Percentiles rank a stretch among this genome's conserved stretches.
Evolutionary conservation across 2,329 filamentous ascomycete species (phyloP).

Genomic region (Apiospora kogelbergensis): DNA sequence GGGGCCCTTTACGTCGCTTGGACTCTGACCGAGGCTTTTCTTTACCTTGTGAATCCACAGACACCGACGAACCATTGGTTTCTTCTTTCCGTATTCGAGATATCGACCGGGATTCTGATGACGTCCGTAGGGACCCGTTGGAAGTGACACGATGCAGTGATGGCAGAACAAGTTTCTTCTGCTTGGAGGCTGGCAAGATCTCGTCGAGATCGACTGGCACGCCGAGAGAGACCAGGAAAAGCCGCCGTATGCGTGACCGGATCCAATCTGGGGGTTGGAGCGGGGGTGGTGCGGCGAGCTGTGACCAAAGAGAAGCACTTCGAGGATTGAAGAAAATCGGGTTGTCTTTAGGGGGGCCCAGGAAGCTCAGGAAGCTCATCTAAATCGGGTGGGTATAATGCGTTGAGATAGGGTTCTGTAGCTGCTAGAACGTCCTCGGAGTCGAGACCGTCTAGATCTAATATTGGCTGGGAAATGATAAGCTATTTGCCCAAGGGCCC

Average conservation of each 20-base stretch:
- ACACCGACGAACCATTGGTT: slow-evolving; percentile 56
- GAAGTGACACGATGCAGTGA: slow-evolving; percentile 55
- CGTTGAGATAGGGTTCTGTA: slow-evolving; percentile 65
- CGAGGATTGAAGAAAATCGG: slow-evolving; percentile 81
- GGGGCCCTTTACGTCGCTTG: slow-evolving; percentile 55
- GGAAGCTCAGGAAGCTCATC: slow-evolving; percentile 51
- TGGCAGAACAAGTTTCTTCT: slow-evolving; percentile 94
- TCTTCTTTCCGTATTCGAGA: slow-evolving; percentile 48
- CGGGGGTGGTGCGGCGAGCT: slow-evolving; percentile 90
- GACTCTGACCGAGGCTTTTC: slow-evolving; percentile 37
- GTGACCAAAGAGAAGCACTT: slow-evolving; percentile 90
- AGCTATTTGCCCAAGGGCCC: slow-evolving; percentile 5
- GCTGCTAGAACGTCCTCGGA: slow-evolving; percentile 60
- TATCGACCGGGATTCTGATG: slow-evolving; percentile 51
- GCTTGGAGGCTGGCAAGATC: slow-evolving; percentile 93
- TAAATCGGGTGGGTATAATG: slow-evolving; percentile 62
- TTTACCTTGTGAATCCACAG: slow-evolving; percentile 59
- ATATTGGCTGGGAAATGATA: slow-evolving; percentile 53
- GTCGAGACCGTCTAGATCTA: slow-evolving; percentile 64
- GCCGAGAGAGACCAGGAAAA: slow-evolving; percentile 93
- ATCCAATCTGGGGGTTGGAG: slow-evolving; percentile 98
- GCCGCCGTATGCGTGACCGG: slow-evolving; percentile 86
- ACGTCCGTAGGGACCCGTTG: slow-evolving; percentile 53
- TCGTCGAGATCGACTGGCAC: slow-evolving; percentile 97
- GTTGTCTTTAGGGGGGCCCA: slow-evolving; percentile 51